Evolutionary conservation across 129 eudicot species (phyloP), one percentile per base, ranked within the genome.

Genomic region (Lactuca saligna): DNA sequence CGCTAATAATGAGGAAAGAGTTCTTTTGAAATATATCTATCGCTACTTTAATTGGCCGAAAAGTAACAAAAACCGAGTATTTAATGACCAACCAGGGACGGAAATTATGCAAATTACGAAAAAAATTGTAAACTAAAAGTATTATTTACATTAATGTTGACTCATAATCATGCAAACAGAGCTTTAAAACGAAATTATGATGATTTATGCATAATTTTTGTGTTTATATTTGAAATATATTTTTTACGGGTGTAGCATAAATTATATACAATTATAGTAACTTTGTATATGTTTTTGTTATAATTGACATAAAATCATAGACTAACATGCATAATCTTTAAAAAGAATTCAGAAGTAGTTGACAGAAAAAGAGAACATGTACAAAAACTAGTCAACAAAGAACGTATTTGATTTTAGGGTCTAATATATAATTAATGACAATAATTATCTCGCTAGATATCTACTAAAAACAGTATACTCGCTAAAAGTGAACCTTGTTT

Each of bases 401-500:
- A 6, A 6, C 38, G 38, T 35, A 35, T 35, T 25, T 25, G 1
- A 25, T 25, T 35, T 35, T 35, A 35, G 38, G 5, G 38, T 4
- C 38, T 35, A 35, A 25, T 25, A 0, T 25, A 25, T 25, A 25
- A 16, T 62, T 56, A 9, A 7, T 56, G 9, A 41, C 5, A 44
- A 44, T 8, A 31, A 49, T 50, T 3, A 3, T 35, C 5, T 2
- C 38, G 38, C 44, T 14, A 70, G 37, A 37, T 31, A 50, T 25
- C 34, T 2, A 32, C 13, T 61, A 61, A 57, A 70, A 10, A 57
- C 31, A 25, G 37, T 3, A 66, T 12, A 31, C 17, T 17, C 48
- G 33, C n/a, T 63, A 63, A 17, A 66, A 75, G 46, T 33, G 3
- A 75, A 88, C 91, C 88, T 86, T 78, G 83, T 58, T 80, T 84